Evolutionary conservation across 768 basidiomycete genomes (phyloP).

Genomic region (Trametes maxima): DNA sequence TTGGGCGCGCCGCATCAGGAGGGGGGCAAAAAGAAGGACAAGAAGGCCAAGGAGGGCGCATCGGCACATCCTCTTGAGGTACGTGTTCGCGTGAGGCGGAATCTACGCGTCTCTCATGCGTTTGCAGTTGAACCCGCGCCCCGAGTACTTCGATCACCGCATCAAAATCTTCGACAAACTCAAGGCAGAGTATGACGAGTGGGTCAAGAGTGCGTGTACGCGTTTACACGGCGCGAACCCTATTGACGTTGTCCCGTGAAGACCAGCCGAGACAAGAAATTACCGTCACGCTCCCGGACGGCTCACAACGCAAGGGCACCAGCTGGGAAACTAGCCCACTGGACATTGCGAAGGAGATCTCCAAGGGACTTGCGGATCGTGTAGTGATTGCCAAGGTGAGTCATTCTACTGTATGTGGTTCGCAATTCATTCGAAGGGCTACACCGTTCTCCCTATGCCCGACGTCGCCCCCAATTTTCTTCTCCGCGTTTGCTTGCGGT

Average conservation of each 20-base stretch:
- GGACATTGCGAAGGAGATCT: constrained; percentile 85
- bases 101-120: background rate
- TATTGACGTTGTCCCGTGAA: constrained; percentile 28
- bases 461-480: too few relatives aligned
- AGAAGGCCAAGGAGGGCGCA: constrained; percentile 28
- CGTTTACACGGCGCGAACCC: background rate
- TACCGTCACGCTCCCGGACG: constrained; percentile 82
- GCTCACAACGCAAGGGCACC: constrained; percentile 77
- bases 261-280: constrained; percentile 86
- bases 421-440: background rate
- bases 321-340: constrained; percentile 96
- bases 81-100: constrained; percentile 46
- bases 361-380: constrained; percentile 84
- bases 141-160: constrained; percentile 87
- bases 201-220: constrained; percentile 65
- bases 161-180: constrained; percentile 88
- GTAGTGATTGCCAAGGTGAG: constrained; percentile 91
- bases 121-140: constrained; percentile 73
- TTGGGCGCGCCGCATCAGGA: constrained; percentile 45
- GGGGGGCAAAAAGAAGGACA: constrained; percentile 49
- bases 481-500: too few relatives aligned
- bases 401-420: background rate
- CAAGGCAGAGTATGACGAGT: constrained; percentile 81
- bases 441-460: too few relatives aligned
- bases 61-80: constrained; percentile 70